These are phyloP conservation scores for Exophiala sp. DNA, from an alignment of 2,329 filamentous ascomycete genomes.

Conservation along the genomic window DNA sequence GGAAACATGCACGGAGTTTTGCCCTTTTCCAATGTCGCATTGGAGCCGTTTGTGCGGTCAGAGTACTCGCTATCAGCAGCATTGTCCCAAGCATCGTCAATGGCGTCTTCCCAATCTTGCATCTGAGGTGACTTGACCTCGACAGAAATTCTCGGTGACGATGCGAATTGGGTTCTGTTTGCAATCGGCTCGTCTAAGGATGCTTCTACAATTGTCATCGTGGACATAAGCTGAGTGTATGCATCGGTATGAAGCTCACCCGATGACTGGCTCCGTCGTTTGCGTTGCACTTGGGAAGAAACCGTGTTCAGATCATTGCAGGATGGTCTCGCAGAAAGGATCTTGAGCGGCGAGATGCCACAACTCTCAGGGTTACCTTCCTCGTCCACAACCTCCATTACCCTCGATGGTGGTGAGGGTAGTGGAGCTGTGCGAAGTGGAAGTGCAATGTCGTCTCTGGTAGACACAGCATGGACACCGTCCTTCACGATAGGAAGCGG, in stretches of 20 bases:
- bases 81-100: slow-evolving; percentile 29
- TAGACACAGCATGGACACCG: slow-evolving; percentile 28
- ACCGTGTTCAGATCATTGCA: not conserved
- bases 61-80: slow-evolving; percentile 19
- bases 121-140: slow-evolving; percentile 21
- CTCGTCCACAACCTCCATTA: slow-evolving; percentile 15
- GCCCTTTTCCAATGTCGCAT: not conserved
- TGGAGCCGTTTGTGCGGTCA: not conserved
- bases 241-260: slow-evolving; percentile 18
- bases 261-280: slow-evolving; percentile 21
- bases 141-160: slow-evolving; percentile 10
- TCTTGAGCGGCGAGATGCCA: not conserved
- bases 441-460: slow-evolving; percentile 24
- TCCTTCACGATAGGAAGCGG: slow-evolving; percentile 20
- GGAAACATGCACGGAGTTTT: not conserved
- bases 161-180: not conserved
- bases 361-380: slow-evolving; percentile 6
- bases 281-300: slow-evolving; percentile 1
- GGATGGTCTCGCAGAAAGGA: not conserved
- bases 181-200: not conserved
- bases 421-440: slow-evolving; percentile 22
- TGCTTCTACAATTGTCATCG: not conserved
- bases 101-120: slow-evolving; percentile 28
- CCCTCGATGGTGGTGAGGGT: slow-evolving; percentile 16
- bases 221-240: slow-evolving; percentile 1